Conservation (phyloP, 768 basidiomycete genomes). For the Sarcodon aspratus region DNA sequence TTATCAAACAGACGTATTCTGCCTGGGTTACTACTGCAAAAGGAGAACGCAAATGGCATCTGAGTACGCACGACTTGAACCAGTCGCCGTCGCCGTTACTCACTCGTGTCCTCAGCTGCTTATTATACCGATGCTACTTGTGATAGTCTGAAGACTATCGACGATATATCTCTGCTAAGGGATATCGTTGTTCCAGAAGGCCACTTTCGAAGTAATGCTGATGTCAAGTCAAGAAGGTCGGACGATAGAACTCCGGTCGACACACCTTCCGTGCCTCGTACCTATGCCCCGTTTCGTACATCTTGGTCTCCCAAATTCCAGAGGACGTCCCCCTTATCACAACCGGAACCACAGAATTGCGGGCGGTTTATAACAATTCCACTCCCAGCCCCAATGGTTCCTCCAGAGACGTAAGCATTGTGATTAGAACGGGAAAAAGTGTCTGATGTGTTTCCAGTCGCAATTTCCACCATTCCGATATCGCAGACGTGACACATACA, state of each 20-base stretch:
- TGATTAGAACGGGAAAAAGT: no score
- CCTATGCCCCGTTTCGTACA: no score
- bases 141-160: conserved; percentile 59
- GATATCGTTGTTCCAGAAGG: conserved; percentile 57
- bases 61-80: conserved; percentile 39
- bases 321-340: no score
- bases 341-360: no score
- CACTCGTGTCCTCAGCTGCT: conserved; percentile 40
- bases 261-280: no score
- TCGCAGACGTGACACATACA: no score
- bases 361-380: no score
- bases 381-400: no score
- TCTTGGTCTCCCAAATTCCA: no score
- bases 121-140: conserved; percentile 75
- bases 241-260: conserved; percentile 8
- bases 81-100: conserved; percentile 1
- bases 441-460: no score
- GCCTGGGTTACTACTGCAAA: conserved; percentile 38
- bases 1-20: conserved; percentile 80
- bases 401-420: no score
- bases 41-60: conserved; percentile 55
- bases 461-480: no score
- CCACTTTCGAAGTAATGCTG: conserved; percentile 49
- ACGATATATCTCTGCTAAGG: conserved; percentile 47
- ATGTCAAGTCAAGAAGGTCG: conserved; percentile 37